Evolutionary conservation across 1,284 basidiomycete genomes (phyloP), one percentile per base, ranked within the genome.

Genomic region (Lignosus rhinocerotis): DNA sequence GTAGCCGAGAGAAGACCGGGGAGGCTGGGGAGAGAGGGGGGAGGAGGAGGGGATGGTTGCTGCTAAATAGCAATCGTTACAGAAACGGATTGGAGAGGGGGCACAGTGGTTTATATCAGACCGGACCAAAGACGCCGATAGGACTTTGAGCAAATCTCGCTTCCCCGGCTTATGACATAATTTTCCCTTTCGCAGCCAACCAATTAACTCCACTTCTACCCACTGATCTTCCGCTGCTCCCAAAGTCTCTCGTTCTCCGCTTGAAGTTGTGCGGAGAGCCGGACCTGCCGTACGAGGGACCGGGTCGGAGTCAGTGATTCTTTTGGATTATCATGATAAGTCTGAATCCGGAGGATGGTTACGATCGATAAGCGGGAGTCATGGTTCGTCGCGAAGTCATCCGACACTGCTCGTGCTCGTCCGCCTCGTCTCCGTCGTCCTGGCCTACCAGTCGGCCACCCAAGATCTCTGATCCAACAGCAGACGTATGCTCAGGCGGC

Each of bases 61-160:
- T n/a, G 41, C 47, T 43, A 47, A 53, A 51, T 33, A 52, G 42
- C 45, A 47, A 52, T 42, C 43, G 41, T 56, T 61, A 49, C 53
- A 55, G 59, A 59, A 12, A 45, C 56, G 59, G 55, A 53, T 54
- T 42, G 34, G 44, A 11, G 41, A 10, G 33, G 12, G 60, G 53
- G 56, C 44, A 60, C 42, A 63, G 44, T 62, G 49, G 61, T 58
- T 63, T 63, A 63, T 63, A 63, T 58, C 53, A 55, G 56, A 56
- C 51, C 43, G 58, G 58, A 39, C 30, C 41, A 49, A 50, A 59
- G 61, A 60, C 61, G 61, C 61, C 58, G 55, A 51, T 32, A 14
- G 32, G 55, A 53, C 51, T 21, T 47, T 56, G 44, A 41, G 55
- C 55, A 36, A 53, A 58, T 59, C 57, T 58, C 61, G 33, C 47